Evolutionary conservation across 2,329 filamentous ascomycete genomes (phyloP), one percentile per base, ranked within the genome.

Genomic region (Arthrobotrys conoides): DNA sequence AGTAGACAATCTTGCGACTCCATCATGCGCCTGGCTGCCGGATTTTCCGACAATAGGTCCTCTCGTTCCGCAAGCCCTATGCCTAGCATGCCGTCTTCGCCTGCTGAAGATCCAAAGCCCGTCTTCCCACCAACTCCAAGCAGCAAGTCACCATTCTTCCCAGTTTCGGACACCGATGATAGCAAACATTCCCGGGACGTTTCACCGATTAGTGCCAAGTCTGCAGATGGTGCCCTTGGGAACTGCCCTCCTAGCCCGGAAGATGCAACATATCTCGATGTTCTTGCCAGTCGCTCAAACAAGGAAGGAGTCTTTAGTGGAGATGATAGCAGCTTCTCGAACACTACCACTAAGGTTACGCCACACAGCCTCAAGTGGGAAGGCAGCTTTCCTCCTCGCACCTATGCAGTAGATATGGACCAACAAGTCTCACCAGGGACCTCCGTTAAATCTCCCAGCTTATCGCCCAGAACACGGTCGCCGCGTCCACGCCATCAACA

Each of bases 221-320:
- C 80, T 78, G 10, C 53, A 66, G 68, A 80, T 49, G 69, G 44
- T 24, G 41, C 38, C 24, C 30, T 80, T 33, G 70, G 71, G 18
- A 69, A 80, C 24, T 82, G 81, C 27, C 78, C 80, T 49, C 80
- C 79, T 14, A 82, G 81, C 49, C 81, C 81, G 9, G 81, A 82
- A 41, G 81, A 81, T 55, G 66, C 76, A 27, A 44, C 76, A 24
- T 81, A 81, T 16, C 72, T 79, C 46, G 80, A 80, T 44, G 71
- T 76, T 30, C 55, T 76, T 14, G 67, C 76, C 65, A 72, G 53
- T 14, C 71, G 68, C 46, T 77, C 75, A 53, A 80, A 48, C 71
- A 71, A 33, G 76, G 80, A 75, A 55, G 71, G 63, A 49, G 79
- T 77, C 64, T 81, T 63, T 61, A 80, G 61, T 61, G 76, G 72